Base-by-base conservation (phyloP, 1,284 basidiomycete genomes). In the Ceratobasidium sp. region DNA sequence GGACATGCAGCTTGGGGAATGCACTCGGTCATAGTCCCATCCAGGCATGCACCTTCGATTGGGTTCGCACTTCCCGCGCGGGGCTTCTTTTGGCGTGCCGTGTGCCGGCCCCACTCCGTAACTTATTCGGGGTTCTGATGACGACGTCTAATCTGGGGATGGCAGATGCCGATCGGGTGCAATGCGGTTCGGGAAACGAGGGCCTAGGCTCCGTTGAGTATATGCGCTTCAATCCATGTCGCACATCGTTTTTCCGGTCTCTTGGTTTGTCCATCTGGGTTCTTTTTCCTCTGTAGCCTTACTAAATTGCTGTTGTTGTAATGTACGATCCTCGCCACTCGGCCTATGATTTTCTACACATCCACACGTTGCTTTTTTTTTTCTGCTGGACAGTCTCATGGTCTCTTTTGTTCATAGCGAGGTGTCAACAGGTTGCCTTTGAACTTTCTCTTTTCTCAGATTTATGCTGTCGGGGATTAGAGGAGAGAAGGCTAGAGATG, bases 311-410 rank as follows among this genome's bases (percentile, higher is more conserved):
- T 52, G 23, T 55, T 45, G 64, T 57, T 69, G 50, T 69, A 65
- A 65, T 43, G n/a, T 52, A 52, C 50, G 50, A 52, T 45, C 16
- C 43, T 45, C 4, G 43, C 43, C 43, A 45, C 23, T 52, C 50
- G 50, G 23, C 50, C 10, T 30, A 52, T 28, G 52, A 16, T 69
- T 30, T 62, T 41, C 39, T 26, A 14, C 36, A 3, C 57, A 41
- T 32, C 53, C 18, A 45, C 36, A 14, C 14, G 5, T 45, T 18
- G 26, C 12, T 10, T 12, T 28, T 30, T 52, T 52, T 23, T 52
- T n/a, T 69, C 64, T 69, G 64, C 64, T 69, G 64, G 64, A 69
- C 64, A 52, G 64, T 57, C 32, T 43, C 64, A 55, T 52, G 64
- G 16, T 43, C 50, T 50, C 12, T 55, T 39, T 57, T 34, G 18